Evolutionary conservation across 768 basidiomycete species (phyloP).

Genomic region (Holtermanniella nyarrowii): DNA sequence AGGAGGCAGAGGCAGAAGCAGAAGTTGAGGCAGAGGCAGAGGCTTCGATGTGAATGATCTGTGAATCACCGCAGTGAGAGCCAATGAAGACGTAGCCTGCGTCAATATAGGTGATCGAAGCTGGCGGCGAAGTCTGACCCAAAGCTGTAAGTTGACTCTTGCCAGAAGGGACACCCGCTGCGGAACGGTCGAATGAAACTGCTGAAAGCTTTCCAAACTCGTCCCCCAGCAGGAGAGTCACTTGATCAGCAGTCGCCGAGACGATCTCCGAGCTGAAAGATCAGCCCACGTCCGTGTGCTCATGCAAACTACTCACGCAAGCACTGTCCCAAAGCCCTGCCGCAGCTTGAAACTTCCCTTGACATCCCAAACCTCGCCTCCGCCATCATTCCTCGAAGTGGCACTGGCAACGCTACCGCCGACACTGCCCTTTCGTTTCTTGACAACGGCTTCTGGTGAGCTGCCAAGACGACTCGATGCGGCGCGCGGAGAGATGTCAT

Average conservation of each 20-base stretch:
- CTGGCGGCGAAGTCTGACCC: conserved; percentile 33
- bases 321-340: conserved; percentile 36
- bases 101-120: conserved; percentile 29
- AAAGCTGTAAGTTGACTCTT: conserved; percentile 8
- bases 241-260: conserved; percentile 11
- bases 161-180: conserved; percentile 5
- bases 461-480: conserved; percentile 7
- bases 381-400: conserved; percentile 5
- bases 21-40: too few species aligned
- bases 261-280: too few species aligned
- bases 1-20: not conserved
- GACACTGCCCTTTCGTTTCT: conserved; percentile 16
- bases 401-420: conserved; percentile 31
- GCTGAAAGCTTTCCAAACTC: conserved; percentile 28
- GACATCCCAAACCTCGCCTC: conserved; percentile 17
- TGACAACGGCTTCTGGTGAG: conserved; percentile 17
- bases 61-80: conserved; percentile 32
- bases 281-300: conserved; percentile 14
- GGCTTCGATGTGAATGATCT: conserved; percentile 9
- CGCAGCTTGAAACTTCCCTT: conserved; percentile 30
- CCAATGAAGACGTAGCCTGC: conserved; percentile 25
- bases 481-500: conserved; percentile 6
- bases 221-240: conserved; percentile 31
- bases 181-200: conserved; percentile 17
- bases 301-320: conserved; percentile 21